Percentiles rank a stretch among this genome's conserved stretches.
Conservation (phyloP, 208 protist species). For the Crithidia sp. region DNA sequence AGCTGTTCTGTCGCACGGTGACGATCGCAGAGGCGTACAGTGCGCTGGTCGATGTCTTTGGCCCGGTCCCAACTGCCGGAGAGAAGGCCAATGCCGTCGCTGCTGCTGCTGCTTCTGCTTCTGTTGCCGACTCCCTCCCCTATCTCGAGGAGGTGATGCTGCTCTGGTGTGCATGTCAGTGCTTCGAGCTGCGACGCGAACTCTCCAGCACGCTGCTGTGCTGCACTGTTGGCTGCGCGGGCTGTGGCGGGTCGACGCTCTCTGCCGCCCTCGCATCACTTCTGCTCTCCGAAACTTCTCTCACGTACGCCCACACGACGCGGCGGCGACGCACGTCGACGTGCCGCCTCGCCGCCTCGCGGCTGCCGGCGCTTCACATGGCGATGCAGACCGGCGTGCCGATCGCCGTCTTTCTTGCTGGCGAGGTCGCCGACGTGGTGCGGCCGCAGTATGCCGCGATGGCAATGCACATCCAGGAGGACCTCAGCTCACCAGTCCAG, state of each 20-base stretch:
- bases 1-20: constrained; percentile 34
- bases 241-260: constrained; percentile 28
- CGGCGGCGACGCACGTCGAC: constrained; percentile 28
- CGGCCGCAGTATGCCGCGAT: constrained; percentile 37
- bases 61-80: no score
- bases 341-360: constrained; percentile 26
- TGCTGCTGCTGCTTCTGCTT: background rate
- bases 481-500: constrained; percentile 24
- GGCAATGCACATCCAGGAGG: constrained; percentile 34
- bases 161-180: constrained; percentile 50
- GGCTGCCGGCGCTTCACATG: constrained; percentile 40
- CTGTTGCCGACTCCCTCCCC: constrained; percentile 4
- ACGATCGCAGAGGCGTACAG: constrained; percentile 27
- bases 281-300: constrained; percentile 1
- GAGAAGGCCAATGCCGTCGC: background rate
- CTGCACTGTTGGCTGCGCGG: constrained; percentile 25
- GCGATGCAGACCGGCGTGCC: constrained; percentile 35
- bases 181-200: constrained; percentile 55
- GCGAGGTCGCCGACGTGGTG: constrained; percentile 47
- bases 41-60: constrained; percentile 11
- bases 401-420: constrained; percentile 46
- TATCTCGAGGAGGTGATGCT: constrained; percentile 24
- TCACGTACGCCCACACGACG: background rate
- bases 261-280: constrained; percentile 8
- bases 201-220: constrained; percentile 20